A percentile compares a stretch with the other conserved stretches of the same genome.
phyloP scores from a whole-genome alignment of 495 filamentous ascomycete species.

The Neurospora sp. region DNA sequence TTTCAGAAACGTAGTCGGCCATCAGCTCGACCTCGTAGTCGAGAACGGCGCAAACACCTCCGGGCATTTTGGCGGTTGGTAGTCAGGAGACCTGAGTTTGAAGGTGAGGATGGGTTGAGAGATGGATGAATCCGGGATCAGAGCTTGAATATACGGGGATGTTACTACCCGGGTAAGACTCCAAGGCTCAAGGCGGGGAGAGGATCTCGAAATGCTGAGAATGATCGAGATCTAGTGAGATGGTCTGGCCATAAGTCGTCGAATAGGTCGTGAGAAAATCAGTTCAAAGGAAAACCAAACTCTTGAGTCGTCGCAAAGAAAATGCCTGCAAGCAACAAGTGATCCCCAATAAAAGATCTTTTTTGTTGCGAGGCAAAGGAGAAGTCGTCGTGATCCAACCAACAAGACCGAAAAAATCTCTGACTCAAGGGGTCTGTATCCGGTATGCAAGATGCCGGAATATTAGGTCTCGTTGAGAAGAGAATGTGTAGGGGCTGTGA shows the following conservation, averaged over 20 bases:
- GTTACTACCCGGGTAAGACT: constrained; percentile 1
- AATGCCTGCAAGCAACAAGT: not conserved
- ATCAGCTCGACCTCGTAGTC: constrained; percentile 99
- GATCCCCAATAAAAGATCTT: not conserved
- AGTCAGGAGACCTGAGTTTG: not conserved
- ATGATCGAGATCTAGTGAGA: constrained; percentile 30
- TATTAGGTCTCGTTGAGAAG: not conserved
- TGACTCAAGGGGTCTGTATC: not conserved
- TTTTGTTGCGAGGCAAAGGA: not conserved
- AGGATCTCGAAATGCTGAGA: constrained; percentile 12
- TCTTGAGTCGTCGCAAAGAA: not conserved
- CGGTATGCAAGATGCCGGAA: not conserved
- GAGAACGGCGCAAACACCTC: constrained; percentile 89
- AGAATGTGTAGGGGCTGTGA: not conserved
- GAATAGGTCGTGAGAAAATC: not conserved
- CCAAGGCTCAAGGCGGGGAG: constrained; percentile 32
- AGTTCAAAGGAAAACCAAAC: not conserved
- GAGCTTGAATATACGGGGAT: not conserved
- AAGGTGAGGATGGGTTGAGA: not conserved
- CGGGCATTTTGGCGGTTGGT: constrained; percentile 40
- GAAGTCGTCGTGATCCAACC: not conserved
- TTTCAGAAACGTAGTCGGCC: constrained; percentile 94
- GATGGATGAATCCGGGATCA: not conserved
- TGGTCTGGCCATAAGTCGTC: constrained; percentile 31
- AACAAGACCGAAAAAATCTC: not conserved